Evolutionary conservation across 192 early-diverging fungal genomes (phyloP).

Genomic region (Phlyctochytrium bullatum): DNA sequence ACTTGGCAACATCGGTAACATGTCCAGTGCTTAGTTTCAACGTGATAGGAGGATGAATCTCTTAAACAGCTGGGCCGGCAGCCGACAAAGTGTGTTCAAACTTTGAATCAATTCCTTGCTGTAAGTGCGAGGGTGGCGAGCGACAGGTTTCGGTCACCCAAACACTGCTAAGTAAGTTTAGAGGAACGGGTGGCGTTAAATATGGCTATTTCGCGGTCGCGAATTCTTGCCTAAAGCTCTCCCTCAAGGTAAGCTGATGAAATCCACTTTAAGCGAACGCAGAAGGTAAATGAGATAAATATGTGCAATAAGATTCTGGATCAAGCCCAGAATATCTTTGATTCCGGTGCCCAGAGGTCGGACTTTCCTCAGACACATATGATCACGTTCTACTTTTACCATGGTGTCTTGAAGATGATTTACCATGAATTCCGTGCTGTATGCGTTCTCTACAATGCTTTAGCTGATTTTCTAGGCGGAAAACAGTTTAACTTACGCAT

Average conservation of each 20-base stretch:
- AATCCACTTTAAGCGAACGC: neutral
- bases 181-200: neutral
- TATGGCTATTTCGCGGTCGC: slow-evolving; percentile 5
- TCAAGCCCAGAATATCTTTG: neutral
- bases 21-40: too few species aligned
- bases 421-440: slow-evolving; percentile 1
- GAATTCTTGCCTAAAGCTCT: neutral
- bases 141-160: neutral
- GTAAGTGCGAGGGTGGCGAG: neutral
- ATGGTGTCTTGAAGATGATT: neutral
- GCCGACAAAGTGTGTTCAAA: neutral
- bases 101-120: neutral
- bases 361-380: slow-evolving; percentile 2
- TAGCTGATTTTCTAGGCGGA: neutral
- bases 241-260: neutral
- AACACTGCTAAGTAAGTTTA: neutral
- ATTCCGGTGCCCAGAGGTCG: neutral
- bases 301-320: neutral
- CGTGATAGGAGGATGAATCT: neutral
- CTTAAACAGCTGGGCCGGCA: neutral
- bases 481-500: neutral
- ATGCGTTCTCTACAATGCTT: neutral
- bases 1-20: too few species aligned
- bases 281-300: neutral
- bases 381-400: neutral